Percentiles rank a stretch among this genome's conserved stretches.
These are phyloP conservation scores for Adansonia madagascariensis DNA, from an alignment of 441 rosid species.

Conservation along the genomic window DNA sequence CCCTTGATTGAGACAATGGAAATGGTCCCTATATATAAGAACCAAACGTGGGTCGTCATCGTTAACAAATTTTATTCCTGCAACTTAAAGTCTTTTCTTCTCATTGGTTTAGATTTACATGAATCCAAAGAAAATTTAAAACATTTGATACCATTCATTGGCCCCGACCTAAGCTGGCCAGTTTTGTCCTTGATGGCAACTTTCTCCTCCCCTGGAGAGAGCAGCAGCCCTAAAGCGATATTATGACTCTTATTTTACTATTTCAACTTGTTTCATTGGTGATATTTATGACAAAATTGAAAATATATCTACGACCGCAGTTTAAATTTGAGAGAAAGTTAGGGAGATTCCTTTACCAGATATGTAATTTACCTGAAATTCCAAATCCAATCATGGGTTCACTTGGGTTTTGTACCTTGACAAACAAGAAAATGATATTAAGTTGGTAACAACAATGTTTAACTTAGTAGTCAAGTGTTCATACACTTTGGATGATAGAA, in stretches of 20 bases:
- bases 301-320: too few species aligned
- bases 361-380: too few species aligned
- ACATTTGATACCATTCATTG: constrained; percentile 24
- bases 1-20: constrained; percentile 34
- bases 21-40: constrained; percentile 26
- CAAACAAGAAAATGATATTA: constrained; percentile 22
- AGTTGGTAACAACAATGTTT: constrained; percentile 7
- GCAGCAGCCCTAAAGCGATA: too few species aligned
- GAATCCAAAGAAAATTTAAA: not conserved
- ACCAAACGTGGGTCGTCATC: constrained; percentile 45
- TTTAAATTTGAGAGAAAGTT: constrained; percentile 12
- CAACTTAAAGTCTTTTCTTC: constrained; percentile 14
- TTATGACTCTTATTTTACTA: too few species aligned
- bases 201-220: not conserved
- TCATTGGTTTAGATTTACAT: constrained; percentile 7
- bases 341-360: constrained; percentile 20
- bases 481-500: not conserved
- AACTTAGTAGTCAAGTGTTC: constrained; percentile 19
- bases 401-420: not conserved
- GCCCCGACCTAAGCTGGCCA: constrained; percentile 41
- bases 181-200: constrained; percentile 50
- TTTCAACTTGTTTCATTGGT: too few species aligned
- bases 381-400: too few species aligned
- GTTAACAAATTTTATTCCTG: constrained; percentile 39
- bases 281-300: too few species aligned